Percentiles rank a stretch among this genome's conserved stretches.
Evolutionary conservation across 78 protist genomes (phyloP).

Genomic region (Polysphondylium violaceum): DNA sequence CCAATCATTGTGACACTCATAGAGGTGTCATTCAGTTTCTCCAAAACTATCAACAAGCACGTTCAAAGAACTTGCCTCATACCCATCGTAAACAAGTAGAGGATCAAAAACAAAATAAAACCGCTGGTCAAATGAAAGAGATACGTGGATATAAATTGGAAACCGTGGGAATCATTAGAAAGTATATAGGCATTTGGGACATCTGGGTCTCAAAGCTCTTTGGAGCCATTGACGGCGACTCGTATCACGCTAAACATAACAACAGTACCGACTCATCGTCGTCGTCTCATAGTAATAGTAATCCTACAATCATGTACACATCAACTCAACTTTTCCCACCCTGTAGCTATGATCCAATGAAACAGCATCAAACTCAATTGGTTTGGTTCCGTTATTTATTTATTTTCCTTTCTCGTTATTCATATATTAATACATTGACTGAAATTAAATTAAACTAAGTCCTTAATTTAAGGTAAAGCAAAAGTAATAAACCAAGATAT

Average conservation of each 20-base stretch:
- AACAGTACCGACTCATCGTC: too few relatives aligned
- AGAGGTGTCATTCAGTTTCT: background rate
- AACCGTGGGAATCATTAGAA: constrained; percentile 70
- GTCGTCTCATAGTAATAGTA: background rate
- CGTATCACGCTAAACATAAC: too few relatives aligned
- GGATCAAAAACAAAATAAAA: background rate
- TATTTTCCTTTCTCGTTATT: constrained; percentile 85
- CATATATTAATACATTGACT: constrained; percentile 74
- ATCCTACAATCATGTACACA: background rate
- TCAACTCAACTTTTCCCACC: constrained; percentile 3
- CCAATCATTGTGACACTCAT: constrained; percentile 80
- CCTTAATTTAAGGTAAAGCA: background rate
- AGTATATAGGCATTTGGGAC: constrained; percentile 81
- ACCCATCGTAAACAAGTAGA: background rate
- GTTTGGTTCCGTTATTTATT: constrained; percentile 92
- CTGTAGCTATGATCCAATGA: constrained; percentile 71
- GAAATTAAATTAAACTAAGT: constrained; percentile 11
- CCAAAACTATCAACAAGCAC: background rate
- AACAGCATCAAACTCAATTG: constrained; percentile 82
- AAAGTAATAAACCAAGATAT: background rate
- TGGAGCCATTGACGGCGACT: background rate
- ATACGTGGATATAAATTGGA: constrained; percentile 35
- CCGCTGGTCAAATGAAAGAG: background rate
- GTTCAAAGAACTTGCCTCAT: background rate
- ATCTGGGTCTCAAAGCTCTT: background rate